These are phyloP conservation scores for Pachysandra terminalis DNA, from an alignment of 164 flowering plant genomes.

Conservation along the genomic window DNA sequence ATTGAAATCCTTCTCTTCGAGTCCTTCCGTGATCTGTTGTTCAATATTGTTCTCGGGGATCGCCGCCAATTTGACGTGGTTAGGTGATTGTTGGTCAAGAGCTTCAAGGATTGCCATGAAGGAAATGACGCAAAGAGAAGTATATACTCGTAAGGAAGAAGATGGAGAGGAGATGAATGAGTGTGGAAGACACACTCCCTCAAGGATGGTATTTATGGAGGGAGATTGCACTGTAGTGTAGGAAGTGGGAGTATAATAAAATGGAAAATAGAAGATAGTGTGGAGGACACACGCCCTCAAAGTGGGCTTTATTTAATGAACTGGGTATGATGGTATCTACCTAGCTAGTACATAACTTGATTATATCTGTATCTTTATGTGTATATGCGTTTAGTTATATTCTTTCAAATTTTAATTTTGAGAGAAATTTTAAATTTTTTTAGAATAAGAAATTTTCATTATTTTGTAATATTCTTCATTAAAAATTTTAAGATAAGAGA, in stretches of 20 bases:
- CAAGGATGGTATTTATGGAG: not conserved
- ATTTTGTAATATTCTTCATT: too few relatives aligned
- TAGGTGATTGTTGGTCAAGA: not conserved
- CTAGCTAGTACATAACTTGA: too few relatives aligned
- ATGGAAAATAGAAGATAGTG: not conserved
- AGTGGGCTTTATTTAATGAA: not conserved
- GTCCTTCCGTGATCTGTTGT: not conserved
- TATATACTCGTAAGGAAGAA: not conserved
- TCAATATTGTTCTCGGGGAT: not conserved
- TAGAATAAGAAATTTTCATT: too few relatives aligned
- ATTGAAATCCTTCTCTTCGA: not conserved
- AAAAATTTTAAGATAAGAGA: too few relatives aligned
- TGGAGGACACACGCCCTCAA: not conserved
- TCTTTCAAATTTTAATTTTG: too few relatives aligned
- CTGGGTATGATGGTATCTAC: not conserved
- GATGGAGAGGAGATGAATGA: not conserved
- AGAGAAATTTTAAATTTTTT: too few relatives aligned
- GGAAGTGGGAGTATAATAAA: too few relatives aligned
- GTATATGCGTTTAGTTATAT: not conserved
- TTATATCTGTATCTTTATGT: not conserved
- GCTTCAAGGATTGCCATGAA: not conserved
- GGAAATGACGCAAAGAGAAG: not conserved
- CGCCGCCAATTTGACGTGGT: not conserved
- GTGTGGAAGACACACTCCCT: constrained; percentile 4
- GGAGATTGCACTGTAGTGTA: too few relatives aligned